Evolutionary conservation across 1,139 yeast species (phyloP).

Genomic region (Geotrichum australiense): DNA sequence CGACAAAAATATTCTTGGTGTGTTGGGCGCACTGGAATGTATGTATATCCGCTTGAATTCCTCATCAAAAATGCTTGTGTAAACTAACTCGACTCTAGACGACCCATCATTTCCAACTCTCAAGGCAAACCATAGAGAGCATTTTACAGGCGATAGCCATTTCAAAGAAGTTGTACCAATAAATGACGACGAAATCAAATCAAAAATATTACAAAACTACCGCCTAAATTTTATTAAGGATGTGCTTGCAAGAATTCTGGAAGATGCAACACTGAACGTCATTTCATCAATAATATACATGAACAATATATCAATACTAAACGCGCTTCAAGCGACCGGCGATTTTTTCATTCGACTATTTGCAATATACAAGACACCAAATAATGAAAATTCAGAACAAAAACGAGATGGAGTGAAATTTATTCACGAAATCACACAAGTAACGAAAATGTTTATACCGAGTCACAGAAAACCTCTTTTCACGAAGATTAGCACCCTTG

Average conservation of each 20-base stretch:
- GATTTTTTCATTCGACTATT: constrained; percentile 48
- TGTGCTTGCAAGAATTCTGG: constrained; percentile 71
- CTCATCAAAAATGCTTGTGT: background rate
- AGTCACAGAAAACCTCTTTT: constrained; percentile 62
- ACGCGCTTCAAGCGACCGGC: constrained; percentile 52
- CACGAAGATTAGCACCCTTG: constrained; percentile 54
- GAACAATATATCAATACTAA: constrained; percentile 65
- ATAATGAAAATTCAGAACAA: constrained; percentile 8
- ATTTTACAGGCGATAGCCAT: constrained; percentile 48
- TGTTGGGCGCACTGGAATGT: constrained; percentile 75
- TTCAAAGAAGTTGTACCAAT: constrained; percentile 71
- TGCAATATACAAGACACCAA: constrained; percentile 41
- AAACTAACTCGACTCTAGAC: constrained; percentile 29
- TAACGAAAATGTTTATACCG: constrained; percentile 63
- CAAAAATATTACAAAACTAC: constrained; percentile 64
- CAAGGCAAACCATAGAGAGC: constrained; percentile 74
- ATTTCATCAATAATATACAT: constrained; percentile 58
- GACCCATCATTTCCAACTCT: constrained; percentile 76
- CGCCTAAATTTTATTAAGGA: constrained; percentile 76
- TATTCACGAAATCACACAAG: constrained; percentile 71
- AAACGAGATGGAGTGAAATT: constrained; percentile 65
- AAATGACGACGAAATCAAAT: constrained; percentile 43
- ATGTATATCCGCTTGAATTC: background rate
- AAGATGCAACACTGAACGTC: constrained; percentile 66
- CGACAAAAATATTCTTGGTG: constrained; percentile 54